These are phyloP conservation scores for Rubia occidens DNA, from an alignment of 305 asterid species.

Conservation along the genomic window DNA sequence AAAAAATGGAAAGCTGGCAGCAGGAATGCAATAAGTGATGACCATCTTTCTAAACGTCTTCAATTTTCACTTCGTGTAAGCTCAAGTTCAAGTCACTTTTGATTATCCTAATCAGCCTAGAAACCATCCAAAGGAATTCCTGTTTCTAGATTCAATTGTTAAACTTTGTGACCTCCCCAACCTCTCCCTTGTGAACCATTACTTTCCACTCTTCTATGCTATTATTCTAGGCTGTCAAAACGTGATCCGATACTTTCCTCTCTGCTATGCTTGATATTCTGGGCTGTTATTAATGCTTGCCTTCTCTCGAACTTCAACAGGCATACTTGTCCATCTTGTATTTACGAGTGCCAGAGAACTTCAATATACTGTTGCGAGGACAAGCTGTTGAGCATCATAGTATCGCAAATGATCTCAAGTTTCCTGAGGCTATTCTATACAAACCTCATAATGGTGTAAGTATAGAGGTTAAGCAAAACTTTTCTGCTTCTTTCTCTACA, in stretches of 20 bases:
- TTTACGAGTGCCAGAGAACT: conserved; percentile 47
- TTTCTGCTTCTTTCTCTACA: background rate
- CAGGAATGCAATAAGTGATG: conserved; percentile 34
- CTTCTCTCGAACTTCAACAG: conserved; percentile 40
- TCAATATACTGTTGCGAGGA: conserved; percentile 62
- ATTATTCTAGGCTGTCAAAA: conserved; percentile 6
- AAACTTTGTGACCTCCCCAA: background rate
- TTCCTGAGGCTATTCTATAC: conserved; percentile 64
- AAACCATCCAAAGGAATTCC: background rate
- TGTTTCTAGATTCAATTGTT: background rate
- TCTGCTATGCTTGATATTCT: conserved; percentile 4
- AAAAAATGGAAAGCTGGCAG: conserved; percentile 24
- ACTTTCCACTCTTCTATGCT: background rate
- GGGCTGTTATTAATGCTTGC: conserved; percentile 16
- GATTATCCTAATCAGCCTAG: background rate
- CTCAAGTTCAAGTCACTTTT: conserved; percentile 27
- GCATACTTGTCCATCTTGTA: conserved; percentile 80
- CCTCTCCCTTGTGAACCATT: background rate
- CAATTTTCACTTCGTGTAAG: conserved; percentile 81
- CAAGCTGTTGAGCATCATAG: conserved; percentile 52
- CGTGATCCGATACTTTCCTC: background rate
- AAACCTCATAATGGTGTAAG: conserved; percentile 58
- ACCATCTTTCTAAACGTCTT: conserved; percentile 74
- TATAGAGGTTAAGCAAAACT: conserved; percentile 24
- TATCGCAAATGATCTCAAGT: conserved; percentile 69